Conservation (phyloP, 2,329 filamentous ascomycete species). For the Alternaria infectoria region DNA sequence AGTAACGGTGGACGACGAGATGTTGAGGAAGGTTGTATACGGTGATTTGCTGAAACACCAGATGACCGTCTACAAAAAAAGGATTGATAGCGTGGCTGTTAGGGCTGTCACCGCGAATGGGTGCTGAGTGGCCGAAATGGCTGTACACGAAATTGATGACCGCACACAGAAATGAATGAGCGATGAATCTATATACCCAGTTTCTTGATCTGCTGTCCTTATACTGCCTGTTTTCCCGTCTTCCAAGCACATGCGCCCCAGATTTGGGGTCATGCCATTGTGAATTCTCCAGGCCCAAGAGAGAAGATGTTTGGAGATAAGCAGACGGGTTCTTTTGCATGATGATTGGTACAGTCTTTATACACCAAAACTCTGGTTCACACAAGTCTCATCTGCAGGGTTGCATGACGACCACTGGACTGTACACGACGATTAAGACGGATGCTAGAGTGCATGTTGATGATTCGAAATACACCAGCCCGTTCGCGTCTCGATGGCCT, state of each 20-base stretch:
- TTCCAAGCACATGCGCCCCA: not conserved
- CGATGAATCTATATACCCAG: not conserved
- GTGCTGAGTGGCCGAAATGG: not conserved
- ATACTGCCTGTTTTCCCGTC: not conserved
- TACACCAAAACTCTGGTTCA: not conserved
- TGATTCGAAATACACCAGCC: not conserved
- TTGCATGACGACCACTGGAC: not conserved
- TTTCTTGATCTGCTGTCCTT: not conserved
- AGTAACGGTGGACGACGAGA: constrained; percentile 69
- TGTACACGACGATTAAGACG: not conserved
- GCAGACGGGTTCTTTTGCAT: not conserved
- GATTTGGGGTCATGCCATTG: not conserved
- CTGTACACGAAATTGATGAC: constrained; percentile 1
- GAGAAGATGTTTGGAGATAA: not conserved
- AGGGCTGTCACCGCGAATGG: constrained; percentile 65
- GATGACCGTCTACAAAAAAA: constrained; percentile 76
- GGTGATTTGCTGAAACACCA: constrained; percentile 81
- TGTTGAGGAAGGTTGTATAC: constrained; percentile 75
- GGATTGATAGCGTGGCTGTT: constrained; percentile 74
- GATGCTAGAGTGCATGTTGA: not conserved
- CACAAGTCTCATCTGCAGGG: not conserved
- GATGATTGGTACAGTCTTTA: not conserved
- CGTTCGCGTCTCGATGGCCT: not conserved
- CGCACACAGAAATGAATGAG: constrained; percentile 4
- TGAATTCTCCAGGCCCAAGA: not conserved